phyloP scores from a whole-genome alignment of 2,329 filamentous ascomycete species.

The Lachnellula arida region DNA sequence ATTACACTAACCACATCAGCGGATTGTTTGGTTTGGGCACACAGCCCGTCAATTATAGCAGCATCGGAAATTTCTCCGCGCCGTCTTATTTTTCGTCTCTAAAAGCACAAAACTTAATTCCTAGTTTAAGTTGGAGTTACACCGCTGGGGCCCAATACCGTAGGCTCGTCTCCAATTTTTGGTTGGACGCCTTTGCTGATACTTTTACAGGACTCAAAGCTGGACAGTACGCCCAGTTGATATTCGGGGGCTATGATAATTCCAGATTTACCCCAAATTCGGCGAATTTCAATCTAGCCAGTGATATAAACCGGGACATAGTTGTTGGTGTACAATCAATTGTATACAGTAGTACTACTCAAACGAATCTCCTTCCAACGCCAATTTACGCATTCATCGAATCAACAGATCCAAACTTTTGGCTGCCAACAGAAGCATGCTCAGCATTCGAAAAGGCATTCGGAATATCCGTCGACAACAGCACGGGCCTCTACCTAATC shows the following conservation, averaged over 20 bases:
- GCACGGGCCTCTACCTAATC: slow-evolving; percentile 59
- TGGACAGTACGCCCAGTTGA: slow-evolving; percentile 36
- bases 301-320: slow-evolving; percentile 36
- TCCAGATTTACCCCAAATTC: slow-evolving; percentile 36
- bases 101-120: slow-evolving; percentile 33
- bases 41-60: slow-evolving; percentile 37
- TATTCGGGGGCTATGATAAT: slow-evolving; percentile 38
- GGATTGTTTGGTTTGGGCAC: slow-evolving; percentile 37
- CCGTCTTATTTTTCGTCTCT: slow-evolving; percentile 35
- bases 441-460: slow-evolving; percentile 58
- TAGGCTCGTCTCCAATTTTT: slow-evolving; percentile 13
- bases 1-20: slow-evolving; percentile 19
- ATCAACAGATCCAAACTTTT: slow-evolving; percentile 58
- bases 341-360: slow-evolving; percentile 32
- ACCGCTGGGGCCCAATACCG: slow-evolving; percentile 67
- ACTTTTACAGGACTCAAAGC: slow-evolving; percentile 10
- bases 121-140: slow-evolving; percentile 46
- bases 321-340: slow-evolving; percentile 38
- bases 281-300: slow-evolving; percentile 35
- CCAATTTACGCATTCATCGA: slow-evolving; percentile 45
- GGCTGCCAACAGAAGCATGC: slow-evolving; percentile 56
- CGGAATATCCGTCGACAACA: slow-evolving; percentile 59
- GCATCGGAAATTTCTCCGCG: slow-evolving; percentile 34
- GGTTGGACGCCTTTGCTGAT: not conserved
- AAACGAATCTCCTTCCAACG: slow-evolving; percentile 30